Conservation (phyloP, 148 eudicot genomes). For the Pharnaceum exiguum region DNA sequence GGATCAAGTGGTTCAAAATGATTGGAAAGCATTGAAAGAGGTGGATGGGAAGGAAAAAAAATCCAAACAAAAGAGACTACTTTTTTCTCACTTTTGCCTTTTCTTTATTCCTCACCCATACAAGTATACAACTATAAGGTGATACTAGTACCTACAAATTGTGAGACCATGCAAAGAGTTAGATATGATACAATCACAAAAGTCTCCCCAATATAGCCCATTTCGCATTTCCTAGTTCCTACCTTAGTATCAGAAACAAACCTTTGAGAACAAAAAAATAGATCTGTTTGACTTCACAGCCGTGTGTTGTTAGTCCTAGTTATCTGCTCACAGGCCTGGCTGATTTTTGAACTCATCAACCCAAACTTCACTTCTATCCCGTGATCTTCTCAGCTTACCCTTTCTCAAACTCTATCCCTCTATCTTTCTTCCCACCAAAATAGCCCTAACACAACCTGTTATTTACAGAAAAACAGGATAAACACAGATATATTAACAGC, state of each 20-base stretch:
- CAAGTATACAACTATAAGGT: constrained; percentile 13
- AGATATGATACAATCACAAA: not conserved
- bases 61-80: not conserved
- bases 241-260: not conserved
- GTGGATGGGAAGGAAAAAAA: not conserved
- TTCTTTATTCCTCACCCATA: not conserved
- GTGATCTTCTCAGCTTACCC: constrained; percentile 36
- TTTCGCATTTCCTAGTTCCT: not conserved
- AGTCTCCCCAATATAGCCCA: not conserved
- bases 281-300: not conserved
- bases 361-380: constrained; percentile 34
- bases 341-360: constrained; percentile 15
- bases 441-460: not conserved
- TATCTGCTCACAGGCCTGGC: constrained; percentile 11
- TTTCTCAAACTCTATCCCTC: too few species aligned
- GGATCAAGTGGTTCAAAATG: constrained; percentile 16
- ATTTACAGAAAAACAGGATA: not conserved
- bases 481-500: not conserved
- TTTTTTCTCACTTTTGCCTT: not conserved
- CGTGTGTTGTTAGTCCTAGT: too few species aligned
- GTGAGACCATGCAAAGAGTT: constrained; percentile 11
- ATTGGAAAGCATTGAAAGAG: constrained; percentile 9
- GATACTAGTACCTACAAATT: not conserved
- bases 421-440: constrained; percentile 4
- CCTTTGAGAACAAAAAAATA: not conserved